Evolutionary conservation across 768 basidiomycete species (phyloP).

Genomic region (Boletus barrowsii): DNA sequence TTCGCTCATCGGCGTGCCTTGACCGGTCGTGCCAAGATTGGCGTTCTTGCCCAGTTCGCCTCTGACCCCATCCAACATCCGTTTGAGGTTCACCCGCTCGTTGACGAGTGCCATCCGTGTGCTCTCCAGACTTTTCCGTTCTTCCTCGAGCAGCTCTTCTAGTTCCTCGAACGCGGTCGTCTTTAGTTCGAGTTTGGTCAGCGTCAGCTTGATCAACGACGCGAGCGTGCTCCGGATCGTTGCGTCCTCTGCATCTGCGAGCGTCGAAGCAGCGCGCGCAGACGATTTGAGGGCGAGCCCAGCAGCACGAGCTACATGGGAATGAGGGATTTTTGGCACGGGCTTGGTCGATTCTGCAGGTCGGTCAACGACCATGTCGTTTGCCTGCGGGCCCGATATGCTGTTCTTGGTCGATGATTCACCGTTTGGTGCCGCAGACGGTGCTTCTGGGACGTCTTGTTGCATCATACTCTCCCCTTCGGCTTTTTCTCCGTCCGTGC

Average conservation of each 20-base stretch:
- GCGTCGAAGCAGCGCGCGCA: slow-evolving; percentile 73
- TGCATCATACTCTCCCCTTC: slow-evolving; percentile 39
- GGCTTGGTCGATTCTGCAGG: slow-evolving; percentile 28
- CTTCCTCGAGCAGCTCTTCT: slow-evolving; percentile 88
- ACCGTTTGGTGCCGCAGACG: slow-evolving; percentile 6
- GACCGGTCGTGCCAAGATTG: slow-evolving; percentile 54
- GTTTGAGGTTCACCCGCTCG: slow-evolving; percentile 72
- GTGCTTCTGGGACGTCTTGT: slow-evolving; percentile 26
- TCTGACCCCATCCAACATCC: slow-evolving; percentile 65
- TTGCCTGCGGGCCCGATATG: slow-evolving; percentile 21
- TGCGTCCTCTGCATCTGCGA: slow-evolving; percentile 80
- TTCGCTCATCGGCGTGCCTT: slow-evolving; percentile 56
- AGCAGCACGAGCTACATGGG: slow-evolving; percentile 79
- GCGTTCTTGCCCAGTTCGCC: slow-evolving; percentile 58
- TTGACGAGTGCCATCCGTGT: slow-evolving; percentile 74
- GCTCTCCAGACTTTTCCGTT: slow-evolving; percentile 80
- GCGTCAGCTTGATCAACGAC: slow-evolving; percentile 78
- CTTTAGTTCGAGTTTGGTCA: slow-evolving; percentile 91
- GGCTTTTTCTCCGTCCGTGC: slow-evolving; percentile 38
- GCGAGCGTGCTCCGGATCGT: slow-evolving; percentile 79
- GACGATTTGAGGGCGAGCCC: slow-evolving; percentile 86
- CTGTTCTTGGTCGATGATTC: slow-evolving; percentile 16
- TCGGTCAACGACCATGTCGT: slow-evolving; percentile 50
- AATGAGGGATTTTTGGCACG: slow-evolving; percentile 51
- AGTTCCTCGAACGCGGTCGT: slow-evolving; percentile 93